Base-by-base conservation (phyloP, 2,329 filamentous ascomycete species). In the Pseudogymnoascus pannorum region DNA sequence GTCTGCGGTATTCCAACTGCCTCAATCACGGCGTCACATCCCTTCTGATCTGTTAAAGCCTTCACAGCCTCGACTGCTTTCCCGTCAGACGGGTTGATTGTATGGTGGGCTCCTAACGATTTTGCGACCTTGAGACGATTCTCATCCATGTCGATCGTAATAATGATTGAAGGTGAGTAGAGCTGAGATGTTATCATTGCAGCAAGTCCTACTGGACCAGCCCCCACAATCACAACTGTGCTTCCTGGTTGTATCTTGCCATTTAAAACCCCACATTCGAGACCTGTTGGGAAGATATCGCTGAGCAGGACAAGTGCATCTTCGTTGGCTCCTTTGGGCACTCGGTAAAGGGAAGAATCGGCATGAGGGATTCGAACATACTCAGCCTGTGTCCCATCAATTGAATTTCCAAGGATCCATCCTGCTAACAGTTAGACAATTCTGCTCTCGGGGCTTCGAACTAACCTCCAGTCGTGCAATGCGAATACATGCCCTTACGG, bases 301-400 rank as follows among this genome's bases (percentile, higher is more conserved):
- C 77, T 80, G 9, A 85, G 69, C 67, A 81, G 77, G 1, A 85
- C 78, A 2, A 95, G 78, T 0, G 79, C 89, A 76, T 92, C 91
- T 77, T 96, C 91, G 68, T 95, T 90, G 0, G 90, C 88, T 64
- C 83, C 81, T 60, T 88, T 86, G 0, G 91, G 91, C 5, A 95
- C 84, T 65, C 86, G 84, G 12, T 95, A 79, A n/a, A 96, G 77
- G 69, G 94, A 95, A 64, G 90, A 85, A 67, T 94, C 88, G 18
- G 85, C 91, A 33, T 87, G 82, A 0, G 91, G 91, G 12, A 95
- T 90, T 12, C 91, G 84, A 1, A 92, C 87, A 68, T 91, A 95
- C 75, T 96, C 92, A 2, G 91, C 88, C 74, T 95, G 91, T 0
- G 90, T 91, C 57, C 91, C 91, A 1, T 91, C 90, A 70, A 93